phyloP scores from a whole-genome alignment of 179 eudicot genomes.

The Actinidia arguta region DNA sequence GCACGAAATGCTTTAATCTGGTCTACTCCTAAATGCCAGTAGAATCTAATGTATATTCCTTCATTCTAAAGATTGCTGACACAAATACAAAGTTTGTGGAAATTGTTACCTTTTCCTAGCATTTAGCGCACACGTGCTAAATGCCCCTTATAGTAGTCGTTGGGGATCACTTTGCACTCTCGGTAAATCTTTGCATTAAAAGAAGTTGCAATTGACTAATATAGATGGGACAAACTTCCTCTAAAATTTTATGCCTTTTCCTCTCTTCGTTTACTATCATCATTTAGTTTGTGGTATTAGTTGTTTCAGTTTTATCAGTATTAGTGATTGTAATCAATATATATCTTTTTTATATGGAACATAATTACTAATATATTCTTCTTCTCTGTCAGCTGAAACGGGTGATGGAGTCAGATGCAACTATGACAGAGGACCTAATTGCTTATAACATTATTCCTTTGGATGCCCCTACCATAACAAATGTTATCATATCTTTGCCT shows the following conservation, averaged over 20 bases:
- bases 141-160: not conserved
- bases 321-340: not conserved
- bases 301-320: not conserved
- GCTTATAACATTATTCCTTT: slow-evolving; percentile 96
- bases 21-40: not conserved
- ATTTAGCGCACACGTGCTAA: too few relatives aligned
- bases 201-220: not conserved
- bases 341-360: not conserved
- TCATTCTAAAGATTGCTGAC: too few relatives aligned
- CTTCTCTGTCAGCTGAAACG: slow-evolving; percentile 65
- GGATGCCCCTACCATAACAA: slow-evolving; percentile 70
- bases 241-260: not conserved
- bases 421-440: slow-evolving; percentile 95
- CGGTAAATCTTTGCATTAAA: not conserved
- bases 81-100: too few relatives aligned
- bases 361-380: not conserved
- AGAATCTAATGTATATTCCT: not conserved
- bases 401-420: slow-evolving; percentile 95
- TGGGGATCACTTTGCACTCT: not conserved
- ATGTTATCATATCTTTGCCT: slow-evolving; percentile 71
- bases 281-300: not conserved
- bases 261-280: not conserved
- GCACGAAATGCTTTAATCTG: not conserved
- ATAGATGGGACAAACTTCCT: not conserved
- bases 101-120: not conserved